Base-by-base conservation (phyloP, 1,139 yeast genomes). In the Blastobotrys apis region DNA sequence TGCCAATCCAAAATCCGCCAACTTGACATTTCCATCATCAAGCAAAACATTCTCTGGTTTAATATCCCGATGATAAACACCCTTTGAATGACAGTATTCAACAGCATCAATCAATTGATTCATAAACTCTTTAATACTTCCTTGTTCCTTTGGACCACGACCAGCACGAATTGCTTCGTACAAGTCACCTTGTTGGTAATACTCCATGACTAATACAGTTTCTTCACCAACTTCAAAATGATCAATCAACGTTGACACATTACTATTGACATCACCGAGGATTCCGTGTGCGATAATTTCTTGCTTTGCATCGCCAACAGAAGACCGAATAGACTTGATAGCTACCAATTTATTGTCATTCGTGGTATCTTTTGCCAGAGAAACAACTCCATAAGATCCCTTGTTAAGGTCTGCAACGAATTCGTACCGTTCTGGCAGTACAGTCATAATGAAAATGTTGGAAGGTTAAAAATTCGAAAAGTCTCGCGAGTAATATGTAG, bases 1-100 rank as follows among this genome's bases (percentile, higher is more conserved):
- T 2, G 95, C 95, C 57, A 87, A 71, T 2, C 96, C 96, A 92
- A 95, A 87, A 67, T 87, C 96, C 46, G 95, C 86, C 44, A 87
- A 69, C 61, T 85, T 86, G 56, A 87, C 80, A 25, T 82, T 72
- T 57, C 85, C 92, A 41, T 50, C 51, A 36, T 83, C 73, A 52
- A 87, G 81, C 58, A 87, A 72, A 39, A 87, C 83, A 64, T 87
- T 87, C 61, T 87, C 96, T 1, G 96, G 96, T 63, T 87, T 87
- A 60, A 87, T 80, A 64, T 87, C 96, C 43, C 96, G 76, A 65
- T 87, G 96, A 60, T 77, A 88, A 31, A 88, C 85, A 4, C 80
- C 78, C 50, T 73, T 73, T 6, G 74, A 64, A 62, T 88, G 97
- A 57, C 92, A 85, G 64, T 69, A 86, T 48, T 80, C 81, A 39